Evolutionary conservation across 345 rosid species (phyloP).

Genomic region (Cochlearia excelsa): DNA sequence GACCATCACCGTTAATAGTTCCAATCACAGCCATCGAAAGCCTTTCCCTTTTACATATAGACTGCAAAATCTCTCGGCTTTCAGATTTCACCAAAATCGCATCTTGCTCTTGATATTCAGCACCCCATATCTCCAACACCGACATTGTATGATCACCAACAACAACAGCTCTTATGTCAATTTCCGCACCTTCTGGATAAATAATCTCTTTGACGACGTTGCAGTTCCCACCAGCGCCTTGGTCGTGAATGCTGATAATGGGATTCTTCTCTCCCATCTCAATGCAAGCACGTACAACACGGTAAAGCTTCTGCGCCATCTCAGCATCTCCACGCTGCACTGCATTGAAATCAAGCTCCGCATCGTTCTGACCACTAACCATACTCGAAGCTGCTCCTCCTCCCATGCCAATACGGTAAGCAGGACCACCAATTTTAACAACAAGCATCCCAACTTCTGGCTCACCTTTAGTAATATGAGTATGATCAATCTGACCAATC

Average conservation of each 20-base stretch:
- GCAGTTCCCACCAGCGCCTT: slow-evolving; percentile 97
- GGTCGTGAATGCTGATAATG: slow-evolving; percentile 92
- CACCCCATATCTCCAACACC: slow-evolving; percentile 96
- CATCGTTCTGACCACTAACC: slow-evolving; percentile 98
- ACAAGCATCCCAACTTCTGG: slow-evolving; percentile 91
- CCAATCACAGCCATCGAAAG: slow-evolving; percentile 92
- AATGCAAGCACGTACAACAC: slow-evolving; percentile 83
- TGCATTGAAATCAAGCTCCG: slow-evolving; percentile 95
- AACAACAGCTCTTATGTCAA: slow-evolving; percentile 71
- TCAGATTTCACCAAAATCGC: slow-evolving; percentile 89
- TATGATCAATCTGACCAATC: slow-evolving; percentile 90
- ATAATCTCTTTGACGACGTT: slow-evolving; percentile 96
- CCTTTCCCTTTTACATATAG: slow-evolving; percentile 87
- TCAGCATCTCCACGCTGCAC: slow-evolving; percentile 98
- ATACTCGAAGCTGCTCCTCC: slow-evolving; percentile 98
- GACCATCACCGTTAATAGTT: slow-evolving; percentile 70
- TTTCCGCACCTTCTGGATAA: slow-evolving; percentile 85
- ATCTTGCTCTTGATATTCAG: slow-evolving; percentile 98
- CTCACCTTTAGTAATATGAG: slow-evolving; percentile 74
- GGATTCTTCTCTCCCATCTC: slow-evolving; percentile 94
- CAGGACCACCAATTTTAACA: slow-evolving; percentile 97
- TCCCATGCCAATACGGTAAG: slow-evolving; percentile 95
- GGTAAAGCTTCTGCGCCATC: slow-evolving; percentile 92
- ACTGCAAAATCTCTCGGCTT: slow-evolving; percentile 59
- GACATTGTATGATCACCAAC: slow-evolving; percentile 96